Evolutionary conservation across 1,284 basidiomycete species (phyloP).

Genomic region (Bondarzewia mesenterica): DNA sequence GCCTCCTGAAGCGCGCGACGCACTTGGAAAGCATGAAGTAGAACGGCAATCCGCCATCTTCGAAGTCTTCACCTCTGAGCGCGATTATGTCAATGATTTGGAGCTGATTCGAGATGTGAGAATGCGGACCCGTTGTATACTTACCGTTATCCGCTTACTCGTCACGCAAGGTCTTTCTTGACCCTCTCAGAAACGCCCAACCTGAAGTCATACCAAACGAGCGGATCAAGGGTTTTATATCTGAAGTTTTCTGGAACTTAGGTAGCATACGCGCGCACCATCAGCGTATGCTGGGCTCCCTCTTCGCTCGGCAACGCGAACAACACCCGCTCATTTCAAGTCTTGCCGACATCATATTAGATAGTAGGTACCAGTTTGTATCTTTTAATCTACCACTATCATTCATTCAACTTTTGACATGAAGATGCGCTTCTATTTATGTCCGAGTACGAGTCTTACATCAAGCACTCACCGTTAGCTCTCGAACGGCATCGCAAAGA

Average conservation of each 20-base stretch:
- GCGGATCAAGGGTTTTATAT: slow-evolving; percentile 49
- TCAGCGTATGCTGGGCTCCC: slow-evolving; percentile 50
- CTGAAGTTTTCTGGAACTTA: slow-evolving; percentile 72
- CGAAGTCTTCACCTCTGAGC: slow-evolving; percentile 76
- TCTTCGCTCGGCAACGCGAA: slow-evolving; percentile 67
- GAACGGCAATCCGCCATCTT: slow-evolving; percentile 77
- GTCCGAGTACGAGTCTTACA: slow-evolving; percentile 64
- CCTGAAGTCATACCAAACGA: slow-evolving; percentile 51
- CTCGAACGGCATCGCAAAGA: slow-evolving; percentile 73
- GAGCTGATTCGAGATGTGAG: slow-evolving; percentile 56
- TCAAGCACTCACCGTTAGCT: slow-evolving; percentile 78
- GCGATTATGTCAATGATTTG: slow-evolving; percentile 72
- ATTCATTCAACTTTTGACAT: not conserved
- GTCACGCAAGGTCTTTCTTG: slow-evolving; percentile 57
- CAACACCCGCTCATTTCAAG: slow-evolving; percentile 77
- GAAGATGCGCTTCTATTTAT: slow-evolving; percentile 41
- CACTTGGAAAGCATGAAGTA: slow-evolving; percentile 63
- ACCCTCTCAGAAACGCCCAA: slow-evolving; percentile 42
- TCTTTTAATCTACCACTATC: not conserved
- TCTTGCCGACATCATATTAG: slow-evolving; percentile 70
- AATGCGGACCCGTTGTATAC: slow-evolving; percentile 3
- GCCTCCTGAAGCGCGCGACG: slow-evolving; percentile 55
- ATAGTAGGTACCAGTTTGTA: slow-evolving; percentile 37
- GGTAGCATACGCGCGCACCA: slow-evolving; percentile 56
- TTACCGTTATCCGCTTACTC: not conserved